A percentile compares a stretch with the other conserved stretches of the same genome.
Evolutionary conservation across 257 asterid genomes (phyloP).

Genomic region (Nicotiana knightiana): DNA sequence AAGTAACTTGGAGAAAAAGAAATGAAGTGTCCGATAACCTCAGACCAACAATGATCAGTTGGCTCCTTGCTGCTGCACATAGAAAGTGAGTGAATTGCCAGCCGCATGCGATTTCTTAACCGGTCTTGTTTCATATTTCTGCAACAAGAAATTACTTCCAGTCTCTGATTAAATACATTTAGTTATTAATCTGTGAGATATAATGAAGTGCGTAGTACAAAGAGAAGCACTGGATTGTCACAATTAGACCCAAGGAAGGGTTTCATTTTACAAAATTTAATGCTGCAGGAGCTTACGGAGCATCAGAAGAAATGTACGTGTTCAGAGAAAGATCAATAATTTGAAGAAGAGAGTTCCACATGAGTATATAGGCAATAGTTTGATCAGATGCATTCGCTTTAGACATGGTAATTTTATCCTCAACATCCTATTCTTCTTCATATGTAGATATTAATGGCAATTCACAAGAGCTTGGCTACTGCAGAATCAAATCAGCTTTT

Average conservation of each 20-base stretch:
- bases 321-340: conserved; percentile 34
- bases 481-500: conserved; percentile 17
- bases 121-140: neutral
- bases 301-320: conserved; percentile 84
- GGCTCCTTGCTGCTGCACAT: neutral
- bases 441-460: conserved; percentile 25
- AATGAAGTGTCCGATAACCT: neutral
- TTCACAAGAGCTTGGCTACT: conserved; percentile 17
- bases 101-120: neutral
- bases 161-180: neutral
- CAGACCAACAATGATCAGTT: neutral
- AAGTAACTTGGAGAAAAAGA: neutral
- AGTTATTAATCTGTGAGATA: neutral
- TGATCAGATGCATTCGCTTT: conserved; percentile 14
- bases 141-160: neutral
- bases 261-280: conserved; percentile 5
- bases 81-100: neutral
- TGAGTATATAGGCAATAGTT: conserved; percentile 10
- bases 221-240: neutral
- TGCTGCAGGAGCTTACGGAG: conserved; percentile 73
- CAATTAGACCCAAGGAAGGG: neutral
- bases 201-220: neutral
- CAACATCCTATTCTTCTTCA: conserved; percentile 17
- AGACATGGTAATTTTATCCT: neutral
- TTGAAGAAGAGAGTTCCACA: conserved; percentile 11